Conservation (phyloP, 2,329 filamentous ascomycete genomes). For the Dactylellina cionopaga region DNA sequence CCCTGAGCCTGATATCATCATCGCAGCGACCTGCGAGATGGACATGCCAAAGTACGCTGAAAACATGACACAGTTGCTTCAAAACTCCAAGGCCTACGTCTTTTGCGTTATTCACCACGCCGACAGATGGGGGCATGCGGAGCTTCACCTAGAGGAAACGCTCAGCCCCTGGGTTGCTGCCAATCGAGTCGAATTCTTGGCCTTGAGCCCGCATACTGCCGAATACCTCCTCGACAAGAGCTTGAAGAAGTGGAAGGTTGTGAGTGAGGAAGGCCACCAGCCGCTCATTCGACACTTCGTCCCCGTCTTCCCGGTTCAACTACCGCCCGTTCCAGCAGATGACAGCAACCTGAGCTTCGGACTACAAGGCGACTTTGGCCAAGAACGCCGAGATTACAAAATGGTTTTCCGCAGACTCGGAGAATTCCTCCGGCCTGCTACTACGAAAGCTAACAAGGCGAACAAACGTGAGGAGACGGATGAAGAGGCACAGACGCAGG, state of each 20-base stretch:
- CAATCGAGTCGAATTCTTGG: conserved; percentile 55
- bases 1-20: conserved; percentile 55
- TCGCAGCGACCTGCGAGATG: conserved; percentile 57
- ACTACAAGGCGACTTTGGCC: conserved; percentile 58
- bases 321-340: conserved; percentile 32
- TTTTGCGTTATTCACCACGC: conserved; percentile 57
- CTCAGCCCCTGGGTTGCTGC: conserved; percentile 55
- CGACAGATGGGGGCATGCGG: conserved; percentile 54
- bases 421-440: conserved; percentile 52
- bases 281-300: conserved; percentile 55
- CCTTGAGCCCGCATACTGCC: conserved; percentile 56
- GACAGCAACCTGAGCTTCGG: conserved; percentile 54
- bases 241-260: conserved; percentile 54
- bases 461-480: conserved; percentile 28
- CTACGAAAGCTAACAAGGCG: conserved; percentile 9
- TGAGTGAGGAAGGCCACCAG: conserved; percentile 38
- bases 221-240: conserved; percentile 55
- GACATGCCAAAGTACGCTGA: conserved; percentile 52
- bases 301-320: conserved; percentile 57
- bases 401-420: conserved; percentile 56
- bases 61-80: conserved; percentile 54
- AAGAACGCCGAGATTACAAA: conserved; percentile 56
- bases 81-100: conserved; percentile 56
- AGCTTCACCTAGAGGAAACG: conserved; percentile 48
- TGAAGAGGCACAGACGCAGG: conserved; percentile 32